These are phyloP conservation scores for Irpex sp. DNA, from an alignment of 1,284 basidiomycete genomes.

Conservation along the genomic window DNA sequence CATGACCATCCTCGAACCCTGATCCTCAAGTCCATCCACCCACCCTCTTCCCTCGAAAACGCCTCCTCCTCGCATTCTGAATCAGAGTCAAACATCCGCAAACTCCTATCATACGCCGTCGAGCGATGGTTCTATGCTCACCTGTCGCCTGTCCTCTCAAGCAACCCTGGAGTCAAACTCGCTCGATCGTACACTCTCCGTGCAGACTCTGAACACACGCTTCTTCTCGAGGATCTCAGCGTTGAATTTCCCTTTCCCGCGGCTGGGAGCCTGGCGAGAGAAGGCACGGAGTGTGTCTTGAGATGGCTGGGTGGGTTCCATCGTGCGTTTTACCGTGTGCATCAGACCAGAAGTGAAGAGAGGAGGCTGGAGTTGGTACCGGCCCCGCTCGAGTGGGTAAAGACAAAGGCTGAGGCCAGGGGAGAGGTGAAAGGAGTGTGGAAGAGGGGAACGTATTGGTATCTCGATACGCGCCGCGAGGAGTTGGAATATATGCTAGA, in stretches of 20 bases:
- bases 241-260: constrained; percentile 13
- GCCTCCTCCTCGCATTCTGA: not conserved
- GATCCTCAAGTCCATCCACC: constrained; percentile 19
- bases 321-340: constrained; percentile 11
- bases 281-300: constrained; percentile 13
- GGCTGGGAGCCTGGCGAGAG: constrained; percentile 13
- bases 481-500: constrained; percentile 14
- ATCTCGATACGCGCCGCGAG: constrained; percentile 17
- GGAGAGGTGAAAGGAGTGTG: constrained; percentile 9
- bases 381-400: not conserved
- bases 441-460: constrained; percentile 18
- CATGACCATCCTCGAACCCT: constrained; percentile 7
- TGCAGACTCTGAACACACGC: constrained; percentile 11
- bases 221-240: constrained; percentile 17
- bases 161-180: constrained; percentile 1
- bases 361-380: not conserved
- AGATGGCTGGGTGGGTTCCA: constrained; percentile 18
- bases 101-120: constrained; percentile 18
- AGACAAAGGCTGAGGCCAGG: not conserved
- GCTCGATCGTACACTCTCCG: constrained; percentile 5
- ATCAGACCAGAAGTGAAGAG: not conserved
- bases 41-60: constrained; percentile 8
- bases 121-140: constrained; percentile 18
- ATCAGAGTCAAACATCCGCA: constrained; percentile 16
- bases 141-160: constrained; percentile 2